Evolutionary conservation across 2,329 filamentous ascomycete genomes (phyloP).

Genomic region (Thielaviopsis punctulata): DNA sequence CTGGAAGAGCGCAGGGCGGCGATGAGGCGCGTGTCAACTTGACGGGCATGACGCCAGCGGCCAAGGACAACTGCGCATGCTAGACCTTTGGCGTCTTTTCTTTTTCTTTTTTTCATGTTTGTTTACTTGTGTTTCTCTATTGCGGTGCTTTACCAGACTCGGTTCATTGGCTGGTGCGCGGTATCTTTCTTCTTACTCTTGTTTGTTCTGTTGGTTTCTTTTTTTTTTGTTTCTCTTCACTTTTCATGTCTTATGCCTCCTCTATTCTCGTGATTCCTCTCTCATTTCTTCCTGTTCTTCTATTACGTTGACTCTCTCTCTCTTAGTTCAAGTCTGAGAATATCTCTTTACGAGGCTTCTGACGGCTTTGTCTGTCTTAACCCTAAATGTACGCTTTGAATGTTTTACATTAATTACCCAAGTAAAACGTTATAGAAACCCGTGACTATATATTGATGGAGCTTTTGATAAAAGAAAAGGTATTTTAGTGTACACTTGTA

Average conservation of each 20-base stretch:
- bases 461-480: neutral
- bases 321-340: too few species aligned
- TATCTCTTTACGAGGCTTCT: neutral
- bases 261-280: neutral
- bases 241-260: neutral
- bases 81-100: conserved; percentile 22
- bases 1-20: conserved; percentile 38
- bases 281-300: neutral
- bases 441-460: neutral
- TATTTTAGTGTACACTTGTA: neutral
- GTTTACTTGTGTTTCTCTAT: neutral
- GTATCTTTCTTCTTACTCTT: neutral
- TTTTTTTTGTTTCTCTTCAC: neutral
- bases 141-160: neutral
- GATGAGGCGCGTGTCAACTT: conserved; percentile 71
- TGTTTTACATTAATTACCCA: neutral
- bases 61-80: conserved; percentile 86
- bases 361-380: neutral
- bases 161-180: neutral
- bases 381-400: too few species aligned
- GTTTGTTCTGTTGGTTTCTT: neutral
- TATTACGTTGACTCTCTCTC: neutral
- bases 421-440: neutral
- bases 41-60: conserved; percentile 51
- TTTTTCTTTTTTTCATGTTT: conserved; percentile 4